Base-by-base conservation (phyloP, 805 yeast genomes). In the Candida dajiaensis region DNA sequence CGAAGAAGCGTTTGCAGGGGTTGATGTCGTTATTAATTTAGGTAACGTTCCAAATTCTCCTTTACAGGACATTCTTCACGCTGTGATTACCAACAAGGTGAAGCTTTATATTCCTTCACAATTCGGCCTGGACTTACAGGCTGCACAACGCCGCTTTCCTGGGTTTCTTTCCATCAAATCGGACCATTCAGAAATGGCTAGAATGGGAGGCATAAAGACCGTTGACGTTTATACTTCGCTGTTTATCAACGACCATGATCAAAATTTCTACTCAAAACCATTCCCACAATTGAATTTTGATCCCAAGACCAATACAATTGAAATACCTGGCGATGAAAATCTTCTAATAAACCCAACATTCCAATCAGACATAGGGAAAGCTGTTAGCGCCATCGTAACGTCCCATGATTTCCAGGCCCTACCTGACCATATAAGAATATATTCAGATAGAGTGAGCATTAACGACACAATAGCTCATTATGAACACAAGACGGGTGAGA, bases 61-160 rank as follows among this genome's bases (percentile, higher is more conserved):
- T 8, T 58, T 55, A 18, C 70, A 63, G 25, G 62, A 52, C 1
- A 50, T 63, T n/a, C 48, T 72, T 28, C 75, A 73, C 41, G 70
- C 74, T 7, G 72, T 72, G 4, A 58, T 58, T 6, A 61, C 54
- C 22, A 68, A 66, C 43, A 72, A 73, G 51, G 77, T 79, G 41
- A 72, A 73, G 56, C 56, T 77, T 26, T 80, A 69, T 64, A 71
- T 79, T 51, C 83, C 84, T 21, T 73, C 82, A 3, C 84, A 79
- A 54, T 81, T 74, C 53, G 88, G 86, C 31, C 54, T 68, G 18
- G 79, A 77, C 44, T 44, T 70, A 19, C 57, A 50, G 2, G 63
- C 56, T 8, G 58, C 59, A 20, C 54, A 54, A 6, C 47, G 53
- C 21, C 33, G 44, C 21, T 57, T 68, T 20, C 73, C 77, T 7